Evolutionary conservation across 257 asterid genomes (phyloP).

Genomic region (Solanum acaule): DNA sequence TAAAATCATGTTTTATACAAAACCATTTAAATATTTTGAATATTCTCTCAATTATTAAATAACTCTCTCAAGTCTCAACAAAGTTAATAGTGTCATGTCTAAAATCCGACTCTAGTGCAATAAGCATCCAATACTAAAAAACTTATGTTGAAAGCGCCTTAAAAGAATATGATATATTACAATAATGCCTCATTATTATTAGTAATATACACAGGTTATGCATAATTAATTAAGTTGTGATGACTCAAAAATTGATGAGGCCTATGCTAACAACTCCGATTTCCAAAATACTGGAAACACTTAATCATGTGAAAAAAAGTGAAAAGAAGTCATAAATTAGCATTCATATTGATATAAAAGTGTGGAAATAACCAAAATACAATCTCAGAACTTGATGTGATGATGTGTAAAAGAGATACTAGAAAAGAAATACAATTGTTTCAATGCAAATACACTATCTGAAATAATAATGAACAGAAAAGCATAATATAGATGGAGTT

Average conservation of each 20-base stretch:
- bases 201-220: not conserved
- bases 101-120: not conserved
- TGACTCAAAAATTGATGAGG: not conserved
- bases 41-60: not conserved
- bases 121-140: no score
- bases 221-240: not conserved
- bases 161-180: no score
- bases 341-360: not conserved
- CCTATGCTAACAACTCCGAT: no score
- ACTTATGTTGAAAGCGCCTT: not conserved
- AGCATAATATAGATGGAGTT: not conserved
- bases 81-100: not conserved
- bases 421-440: no score
- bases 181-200: not conserved
- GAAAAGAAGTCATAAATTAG: no score
- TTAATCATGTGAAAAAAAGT: no score
- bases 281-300: no score
- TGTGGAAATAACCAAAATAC: not conserved
- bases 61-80: not conserved
- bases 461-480: not conserved
- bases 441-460: not conserved
- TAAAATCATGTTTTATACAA: no score
- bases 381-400: not conserved
- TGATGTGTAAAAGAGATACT: not conserved
- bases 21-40: not conserved